Base-by-base conservation (phyloP, 1,284 basidiomycete species). In the Melampsora allii-populina region DNA sequence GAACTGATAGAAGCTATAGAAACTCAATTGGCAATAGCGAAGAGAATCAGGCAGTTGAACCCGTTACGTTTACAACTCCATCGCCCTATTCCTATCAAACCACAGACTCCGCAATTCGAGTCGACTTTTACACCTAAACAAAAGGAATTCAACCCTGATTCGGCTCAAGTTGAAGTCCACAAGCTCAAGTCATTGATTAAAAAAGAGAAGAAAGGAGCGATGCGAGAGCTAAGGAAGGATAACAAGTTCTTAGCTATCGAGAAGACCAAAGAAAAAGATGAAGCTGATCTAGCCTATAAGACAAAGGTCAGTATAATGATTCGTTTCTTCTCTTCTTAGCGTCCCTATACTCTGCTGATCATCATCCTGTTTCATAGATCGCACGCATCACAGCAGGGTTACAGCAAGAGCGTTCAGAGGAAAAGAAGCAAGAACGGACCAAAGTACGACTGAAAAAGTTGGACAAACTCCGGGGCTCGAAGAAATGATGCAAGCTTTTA, bases 161-260 rank as follows among this genome's bases (percentile, higher is more conserved):
- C 88, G 74, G 93, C 96, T 80, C 88, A 92, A 59, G 94, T 92
- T 78, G 91, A 92, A 77, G 87, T 88, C 0, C 83, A 88, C 76
- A 98, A 98, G 83, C 83, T 98, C 79, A 89, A 90, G 65, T 87
- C 88, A 46, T 87, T 95, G 81, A 89, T 93, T 85, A 96, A 96
- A 84, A 90, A 98, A 84, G 96, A 98, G 84, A 86, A 87, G 81
- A 98, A 98, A 85, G 94, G 96, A 42, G 96, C 96, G 1, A 93
- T 99, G 76, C 86, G 95, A 71, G 96, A 99, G 81, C 85, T 99
- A 75, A 88, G 96, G 76, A 96, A 96, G 84, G 96, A 99, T 82
- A 89, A 92, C 76, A 86, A 87, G 76, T 98, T 98, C 87, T 85
- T 98, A 82, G 94, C 96, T 10, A 86, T 86, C 63, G 92, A 94